A percentile compares a stretch with the other conserved stretches of the same genome.
Evolutionary conservation across 2,329 filamentous ascomycete species (phyloP).

Genomic region (Exophiala mesophila): DNA sequence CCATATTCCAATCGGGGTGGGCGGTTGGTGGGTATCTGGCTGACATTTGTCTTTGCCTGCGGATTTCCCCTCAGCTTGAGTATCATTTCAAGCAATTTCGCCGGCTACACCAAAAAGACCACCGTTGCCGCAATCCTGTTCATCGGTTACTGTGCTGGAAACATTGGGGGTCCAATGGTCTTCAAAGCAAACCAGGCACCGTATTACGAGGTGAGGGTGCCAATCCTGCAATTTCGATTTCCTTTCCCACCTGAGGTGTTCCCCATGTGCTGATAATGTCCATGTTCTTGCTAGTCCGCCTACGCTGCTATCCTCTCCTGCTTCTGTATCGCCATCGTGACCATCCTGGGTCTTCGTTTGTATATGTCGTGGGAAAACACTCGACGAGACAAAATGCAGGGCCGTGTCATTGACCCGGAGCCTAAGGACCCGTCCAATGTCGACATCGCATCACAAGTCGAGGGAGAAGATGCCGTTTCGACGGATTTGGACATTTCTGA

Average conservation of each 20-base stretch:
- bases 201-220: neutral
- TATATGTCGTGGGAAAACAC: neutral
- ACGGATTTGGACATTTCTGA: neutral
- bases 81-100: conserved; percentile 58
- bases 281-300: neutral
- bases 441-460: neutral
- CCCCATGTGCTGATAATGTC: too few relatives aligned
- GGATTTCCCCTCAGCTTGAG: conserved; percentile 61
- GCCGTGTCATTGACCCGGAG: neutral
- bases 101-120: conserved; percentile 52
- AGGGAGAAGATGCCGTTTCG: neutral
- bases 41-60: conserved; percentile 57
- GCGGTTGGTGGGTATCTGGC: conserved; percentile 60
- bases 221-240: too few relatives aligned
- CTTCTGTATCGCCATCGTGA: neutral
- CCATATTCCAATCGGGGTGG: conserved; percentile 55
- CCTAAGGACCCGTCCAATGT: neutral
- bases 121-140: conserved; percentile 47
- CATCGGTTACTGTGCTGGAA: conserved; percentile 48
- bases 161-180: conserved; percentile 35
- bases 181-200: neutral
- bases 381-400: neutral
- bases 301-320: neutral
- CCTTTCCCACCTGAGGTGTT: too few relatives aligned
- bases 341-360: neutral